These are phyloP conservation scores for Podochytrium sp. DNA, from an alignment of 192 early-diverging fungal species.

Conservation along the genomic window DNA sequence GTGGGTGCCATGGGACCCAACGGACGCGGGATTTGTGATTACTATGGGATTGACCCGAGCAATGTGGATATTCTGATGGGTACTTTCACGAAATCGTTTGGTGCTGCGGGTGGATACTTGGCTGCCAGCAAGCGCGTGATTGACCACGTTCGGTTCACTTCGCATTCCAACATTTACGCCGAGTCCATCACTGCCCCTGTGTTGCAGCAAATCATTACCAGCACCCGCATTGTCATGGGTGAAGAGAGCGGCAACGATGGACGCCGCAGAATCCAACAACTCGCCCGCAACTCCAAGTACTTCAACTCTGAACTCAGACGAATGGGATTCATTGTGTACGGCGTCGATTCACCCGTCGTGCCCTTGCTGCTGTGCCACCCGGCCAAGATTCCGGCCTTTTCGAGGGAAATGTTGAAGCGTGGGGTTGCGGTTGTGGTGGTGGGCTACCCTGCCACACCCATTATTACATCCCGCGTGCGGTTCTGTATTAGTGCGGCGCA, in stretches of 20 bases:
- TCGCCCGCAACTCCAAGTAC: conserved; percentile 87
- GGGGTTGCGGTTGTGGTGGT: conserved; percentile 96
- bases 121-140: conserved; percentile 74
- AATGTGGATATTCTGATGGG: conserved; percentile 96
- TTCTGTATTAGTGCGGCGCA: conserved; percentile 97
- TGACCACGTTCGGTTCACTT: conserved; percentile 77
- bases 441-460: conserved; percentile 97
- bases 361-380: conserved; percentile 93
- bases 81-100: conserved; percentile 98
- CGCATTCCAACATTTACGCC: conserved; percentile 86
- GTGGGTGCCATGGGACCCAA: conserved; percentile 93
- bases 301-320: conserved; percentile 78
- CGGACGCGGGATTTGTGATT: conserved; percentile 96
- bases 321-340: conserved; percentile 94
- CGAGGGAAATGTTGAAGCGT: conserved; percentile 84
- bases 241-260: conserved; percentile 84
- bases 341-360: conserved; percentile 88
- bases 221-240: conserved; percentile 91
- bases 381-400: conserved; percentile 96
- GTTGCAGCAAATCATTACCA: conserved; percentile 86
- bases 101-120: conserved; percentile 95
- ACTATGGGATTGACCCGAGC: conserved; percentile 86
- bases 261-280: conserved; percentile 77
- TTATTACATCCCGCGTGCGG: conserved; percentile 89
- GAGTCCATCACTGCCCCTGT: conserved; percentile 88